A percentile compares a stretch with the other conserved stretches of the same genome.
phyloP scores from a whole-genome alignment of 1,284 basidiomycete genomes.

The Lignosus rhinocerotis region DNA sequence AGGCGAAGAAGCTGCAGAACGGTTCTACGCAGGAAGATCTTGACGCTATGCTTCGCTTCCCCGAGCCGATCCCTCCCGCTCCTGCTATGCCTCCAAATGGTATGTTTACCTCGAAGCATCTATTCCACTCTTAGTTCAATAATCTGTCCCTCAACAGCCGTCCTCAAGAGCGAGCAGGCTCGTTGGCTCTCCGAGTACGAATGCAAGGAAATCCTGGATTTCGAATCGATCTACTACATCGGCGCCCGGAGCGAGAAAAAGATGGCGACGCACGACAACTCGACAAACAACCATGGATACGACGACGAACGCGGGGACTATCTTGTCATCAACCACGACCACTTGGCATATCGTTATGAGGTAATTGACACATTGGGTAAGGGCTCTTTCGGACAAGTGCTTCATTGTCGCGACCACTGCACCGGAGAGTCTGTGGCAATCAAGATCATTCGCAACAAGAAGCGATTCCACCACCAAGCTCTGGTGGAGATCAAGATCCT shows the following conservation, averaged over 20 bases:
- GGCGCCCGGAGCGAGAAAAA: conserved; percentile 85
- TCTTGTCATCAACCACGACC: conserved; percentile 86
- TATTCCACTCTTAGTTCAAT: conserved; percentile 6
- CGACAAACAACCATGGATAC: conserved; percentile 92
- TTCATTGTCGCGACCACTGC: conserved; percentile 95
- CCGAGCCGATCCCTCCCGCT: conserved; percentile 81
- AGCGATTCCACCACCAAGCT: conserved; percentile 98
- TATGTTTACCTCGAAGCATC: conserved; percentile 41
- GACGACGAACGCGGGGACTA: conserved; percentile 99
- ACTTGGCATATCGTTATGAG: conserved; percentile 96
- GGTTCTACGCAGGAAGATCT: conserved; percentile 86
- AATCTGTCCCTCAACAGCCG: conserved; percentile 41
- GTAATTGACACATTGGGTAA: conserved; percentile 92
- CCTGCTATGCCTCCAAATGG: conserved; percentile 71
- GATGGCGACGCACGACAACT: conserved; percentile 66
- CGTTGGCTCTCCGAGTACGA: conserved; percentile 84
- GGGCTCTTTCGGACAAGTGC: conserved; percentile 97
- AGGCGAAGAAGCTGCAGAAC: conserved; percentile 83
- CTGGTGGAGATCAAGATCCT: conserved; percentile 98
- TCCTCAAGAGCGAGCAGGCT: conserved; percentile 61
- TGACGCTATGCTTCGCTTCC: conserved; percentile 89
- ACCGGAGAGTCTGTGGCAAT: conserved; percentile 97
- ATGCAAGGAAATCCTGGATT: conserved; percentile 90
- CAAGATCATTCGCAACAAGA: conserved; percentile 99
- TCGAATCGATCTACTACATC: conserved; percentile 81